Evolutionary conservation across 306 rosid species (phyloP), one percentile per base, ranked within the genome.

Genomic region (Mucuna pruriens): DNA sequence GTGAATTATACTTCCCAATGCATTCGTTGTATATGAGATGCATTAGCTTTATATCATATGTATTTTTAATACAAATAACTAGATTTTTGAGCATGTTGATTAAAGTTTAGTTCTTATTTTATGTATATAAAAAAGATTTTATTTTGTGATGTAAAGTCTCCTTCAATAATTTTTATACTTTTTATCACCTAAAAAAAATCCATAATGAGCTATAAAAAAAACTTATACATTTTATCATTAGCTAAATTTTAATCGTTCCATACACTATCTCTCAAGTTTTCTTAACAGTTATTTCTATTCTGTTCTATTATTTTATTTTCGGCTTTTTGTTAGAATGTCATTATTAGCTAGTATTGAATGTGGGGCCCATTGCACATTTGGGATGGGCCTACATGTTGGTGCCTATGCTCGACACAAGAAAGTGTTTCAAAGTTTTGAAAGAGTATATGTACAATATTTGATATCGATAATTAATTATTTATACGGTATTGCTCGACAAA

Each of bases 381-480:
- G 72, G 65, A 57, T 39, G 87, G 91, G 91, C 85, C 93, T 84
- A 86, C 91, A 90, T 90, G 97, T 85, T 85, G 84, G 90, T 69
- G 71, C 89, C 67, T 75, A 74, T 85, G 74, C 86, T 84, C 69
- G 85, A 89, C 94, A 89, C 67, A 60, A 76, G 52, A 58, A 75
- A 76, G 90, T 85, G 83, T 85, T 67, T 60, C 0, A 79, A 81
- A 74, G 80, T 82, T 80, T 67, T 71, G 49, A 83, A 66, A 15
- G 33, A 44, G 49, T 79, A 78, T 76, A 71, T 51, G 71, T 74
- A 70, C 60, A 75, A 16, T 68, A 77, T 78, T 82, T 73, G 67
- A 58, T 83, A 82, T 65, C 81, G 63, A 77, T 54, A 55, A 77
- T 52, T 63, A 31, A 23, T 61, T 49, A 76, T 29, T 33, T 75